Percentiles rank a stretch among this genome's conserved stretches.
phyloP scores from a whole-genome alignment of 2,329 filamentous ascomycete species.

The Podosphaera fusca region DNA sequence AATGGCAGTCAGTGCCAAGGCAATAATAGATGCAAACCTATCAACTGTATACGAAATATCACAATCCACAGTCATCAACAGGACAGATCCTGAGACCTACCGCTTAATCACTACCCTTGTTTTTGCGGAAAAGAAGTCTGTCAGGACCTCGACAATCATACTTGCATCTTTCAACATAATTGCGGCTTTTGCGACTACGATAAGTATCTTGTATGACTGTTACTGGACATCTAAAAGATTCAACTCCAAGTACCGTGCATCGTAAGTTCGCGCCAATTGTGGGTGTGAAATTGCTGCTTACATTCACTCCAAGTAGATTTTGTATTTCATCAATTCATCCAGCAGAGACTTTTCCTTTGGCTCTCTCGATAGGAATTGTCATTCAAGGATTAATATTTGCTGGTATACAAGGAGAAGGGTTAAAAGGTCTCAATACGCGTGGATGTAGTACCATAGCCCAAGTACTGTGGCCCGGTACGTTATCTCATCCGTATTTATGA shows the following conservation, averaged over 20 bases:
- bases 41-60: not conserved
- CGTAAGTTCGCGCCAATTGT: constrained; percentile 19
- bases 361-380: constrained; percentile 32
- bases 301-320: constrained; percentile 13
- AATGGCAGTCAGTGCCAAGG: not conserved
- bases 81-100: constrained; percentile 1
- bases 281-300: constrained; percentile 10
- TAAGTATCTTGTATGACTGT: constrained; percentile 32
- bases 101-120: constrained; percentile 13
- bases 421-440: constrained; percentile 25
- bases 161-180: constrained; percentile 36
- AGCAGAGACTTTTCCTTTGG: constrained; percentile 25
- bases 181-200: constrained; percentile 30
- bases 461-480: constrained; percentile 34
- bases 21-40: not conserved
- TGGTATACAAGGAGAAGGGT: constrained; percentile 30
- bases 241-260: constrained; percentile 14
- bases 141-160: constrained; percentile 37
- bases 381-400: constrained; percentile 35
- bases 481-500: not conserved
- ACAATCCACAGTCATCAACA: not conserved
- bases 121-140: constrained; percentile 23
- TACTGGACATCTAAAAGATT: constrained; percentile 16
- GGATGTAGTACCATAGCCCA: constrained; percentile 32
- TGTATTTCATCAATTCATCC: constrained; percentile 16